Evolutionary conservation across 129 eudicot genomes (phyloP).

Genomic region (Pulicaria dysenterica): DNA sequence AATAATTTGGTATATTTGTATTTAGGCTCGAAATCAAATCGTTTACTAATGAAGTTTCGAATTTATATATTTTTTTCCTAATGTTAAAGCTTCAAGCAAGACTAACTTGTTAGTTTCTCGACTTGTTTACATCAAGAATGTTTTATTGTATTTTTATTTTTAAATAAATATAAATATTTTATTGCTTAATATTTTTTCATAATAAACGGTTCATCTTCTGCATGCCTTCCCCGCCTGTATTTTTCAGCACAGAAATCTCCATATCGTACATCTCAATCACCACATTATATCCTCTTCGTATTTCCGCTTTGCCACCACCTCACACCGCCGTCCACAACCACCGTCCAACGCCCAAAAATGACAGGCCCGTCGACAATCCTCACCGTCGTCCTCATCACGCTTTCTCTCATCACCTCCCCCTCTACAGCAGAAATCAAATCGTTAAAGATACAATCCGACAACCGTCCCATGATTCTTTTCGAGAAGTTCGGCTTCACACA

Average conservation of each 20-base stretch:
- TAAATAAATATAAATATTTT: no score
- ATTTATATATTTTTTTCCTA: no score
- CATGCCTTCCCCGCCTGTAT: constrained; percentile 19
- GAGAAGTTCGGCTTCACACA: constrained; percentile 53
- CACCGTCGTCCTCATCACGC: neutral
- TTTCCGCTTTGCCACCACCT: neutral
- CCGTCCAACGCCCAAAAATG: constrained; percentile 12
- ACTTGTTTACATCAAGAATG: no score
- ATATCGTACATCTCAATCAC: constrained; percentile 17
- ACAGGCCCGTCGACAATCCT: neutral
- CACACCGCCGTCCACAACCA: neutral
- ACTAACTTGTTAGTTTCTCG: no score
- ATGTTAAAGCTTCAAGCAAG: no score
- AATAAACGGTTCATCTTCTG: constrained; percentile 24
- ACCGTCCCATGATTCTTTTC: constrained; percentile 55
- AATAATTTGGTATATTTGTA: no score
- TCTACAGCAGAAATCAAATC: constrained; percentile 48
- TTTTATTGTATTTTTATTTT: no score
- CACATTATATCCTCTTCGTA: neutral
- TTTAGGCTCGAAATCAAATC: no score
- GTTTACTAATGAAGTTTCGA: no score
- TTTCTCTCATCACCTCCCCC: constrained; percentile 30
- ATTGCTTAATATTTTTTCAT: no score
- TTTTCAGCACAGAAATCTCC: neutral
- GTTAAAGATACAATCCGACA: constrained; percentile 36